phyloP scores from a whole-genome alignment of 768 basidiomycete species.

The Boletus bicolor region DNA sequence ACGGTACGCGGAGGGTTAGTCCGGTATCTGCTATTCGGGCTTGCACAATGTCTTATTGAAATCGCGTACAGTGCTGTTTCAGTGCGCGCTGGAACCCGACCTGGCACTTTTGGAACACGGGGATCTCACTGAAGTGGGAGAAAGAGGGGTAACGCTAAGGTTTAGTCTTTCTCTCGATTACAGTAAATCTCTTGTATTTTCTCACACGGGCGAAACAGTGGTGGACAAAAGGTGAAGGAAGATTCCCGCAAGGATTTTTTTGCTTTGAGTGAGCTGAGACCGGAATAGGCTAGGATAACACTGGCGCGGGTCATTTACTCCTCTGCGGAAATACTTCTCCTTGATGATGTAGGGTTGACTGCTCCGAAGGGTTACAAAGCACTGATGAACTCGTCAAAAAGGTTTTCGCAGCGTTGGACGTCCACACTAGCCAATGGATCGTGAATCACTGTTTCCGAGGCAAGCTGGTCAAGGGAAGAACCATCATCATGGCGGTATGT shows the following conservation, averaged over 20 bases:
- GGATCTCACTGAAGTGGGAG: slow-evolving; percentile 67
- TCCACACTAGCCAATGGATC: slow-evolving; percentile 49
- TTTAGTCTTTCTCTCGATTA: slow-evolving; percentile 6
- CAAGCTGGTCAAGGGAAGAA: slow-evolving; percentile 3
- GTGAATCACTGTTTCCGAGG: slow-evolving; percentile 41
- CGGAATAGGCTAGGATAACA: slow-evolving; percentile 43
- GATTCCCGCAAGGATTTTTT: too few relatives aligned
- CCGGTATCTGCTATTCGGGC: not conserved
- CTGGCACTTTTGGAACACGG: slow-evolving; percentile 50
- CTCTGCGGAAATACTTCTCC: slow-evolving; percentile 54
- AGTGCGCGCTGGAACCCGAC: slow-evolving; percentile 43
- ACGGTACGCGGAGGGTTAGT: slow-evolving; percentile 6
- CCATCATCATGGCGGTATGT: slow-evolving; percentile 11
- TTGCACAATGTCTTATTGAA: not conserved
- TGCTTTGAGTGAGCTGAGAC: not conserved
- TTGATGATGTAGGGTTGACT: slow-evolving; percentile 56
- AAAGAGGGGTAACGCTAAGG: slow-evolving; percentile 60
- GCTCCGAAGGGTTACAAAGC: not conserved
- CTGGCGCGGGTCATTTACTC: slow-evolving; percentile 59
- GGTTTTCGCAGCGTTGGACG: slow-evolving; percentile 56
- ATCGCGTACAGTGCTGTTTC: slow-evolving; percentile 29
- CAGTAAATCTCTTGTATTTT: not conserved
- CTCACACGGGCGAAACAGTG: not conserved
- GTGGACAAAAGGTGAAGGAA: slow-evolving; percentile 11
- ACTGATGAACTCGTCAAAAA: not conserved